Percentiles rank a stretch among this genome's conserved stretches.
These are phyloP conservation scores for Metschnikowia similis DNA, from an alignment of 805 yeast species.

Conservation along the genomic window DNA sequence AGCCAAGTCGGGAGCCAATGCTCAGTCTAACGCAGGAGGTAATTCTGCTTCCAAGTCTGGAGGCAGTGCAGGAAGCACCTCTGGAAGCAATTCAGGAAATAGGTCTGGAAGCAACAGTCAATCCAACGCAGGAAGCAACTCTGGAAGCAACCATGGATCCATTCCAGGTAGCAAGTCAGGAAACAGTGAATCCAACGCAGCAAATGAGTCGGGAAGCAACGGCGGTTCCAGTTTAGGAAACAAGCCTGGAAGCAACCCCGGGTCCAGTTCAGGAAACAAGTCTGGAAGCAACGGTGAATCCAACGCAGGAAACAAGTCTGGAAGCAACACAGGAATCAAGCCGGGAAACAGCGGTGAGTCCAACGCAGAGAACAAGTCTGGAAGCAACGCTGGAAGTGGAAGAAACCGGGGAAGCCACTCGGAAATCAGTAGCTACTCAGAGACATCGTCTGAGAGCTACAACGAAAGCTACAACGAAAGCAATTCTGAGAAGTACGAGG, in stretches of 20 bases:
- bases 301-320: background rate
- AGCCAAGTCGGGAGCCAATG: background rate
- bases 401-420: background rate
- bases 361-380: background rate
- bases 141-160: slow-evolving; percentile 20
- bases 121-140: background rate
- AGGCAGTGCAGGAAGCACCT: background rate
- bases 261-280: slow-evolving; percentile 3
- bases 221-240: background rate
- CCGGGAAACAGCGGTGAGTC: background rate
- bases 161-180: slow-evolving; percentile 20
- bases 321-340: background rate
- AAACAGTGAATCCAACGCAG: background rate
- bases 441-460: background rate
- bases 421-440: background rate
- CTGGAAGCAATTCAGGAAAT: background rate
- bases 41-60: background rate
- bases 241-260: background rate
- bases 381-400: background rate
- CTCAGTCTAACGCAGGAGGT: background rate
- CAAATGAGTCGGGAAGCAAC: background rate
- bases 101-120: background rate
- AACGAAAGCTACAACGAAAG: too few species aligned
- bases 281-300: background rate
- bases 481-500: too few species aligned